phyloP scores from a whole-genome alignment of 176 grass and related monocot species.

The Leersia perrieri region DNA sequence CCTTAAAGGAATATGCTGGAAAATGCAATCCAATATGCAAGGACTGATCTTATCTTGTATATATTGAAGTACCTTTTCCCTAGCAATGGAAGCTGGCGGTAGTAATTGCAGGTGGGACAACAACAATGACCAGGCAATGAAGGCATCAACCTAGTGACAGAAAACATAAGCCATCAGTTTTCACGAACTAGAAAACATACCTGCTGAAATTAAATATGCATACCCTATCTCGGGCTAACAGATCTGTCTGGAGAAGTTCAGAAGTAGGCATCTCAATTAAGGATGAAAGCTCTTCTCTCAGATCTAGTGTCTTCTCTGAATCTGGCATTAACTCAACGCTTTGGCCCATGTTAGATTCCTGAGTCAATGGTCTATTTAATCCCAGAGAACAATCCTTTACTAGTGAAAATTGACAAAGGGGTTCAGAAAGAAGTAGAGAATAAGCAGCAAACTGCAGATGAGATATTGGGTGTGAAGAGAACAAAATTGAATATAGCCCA shows the following conservation, averaged over 20 bases:
- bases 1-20: slow-evolving; percentile 88
- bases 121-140: slow-evolving; percentile 74
- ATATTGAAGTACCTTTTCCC: slow-evolving; percentile 66
- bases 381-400: slow-evolving; percentile 48
- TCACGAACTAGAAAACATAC: slow-evolving; percentile 14
- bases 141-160: slow-evolving; percentile 62
- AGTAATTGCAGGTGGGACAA: slow-evolving; percentile 64
- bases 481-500: slow-evolving; percentile 83
- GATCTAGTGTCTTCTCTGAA: slow-evolving; percentile 49
- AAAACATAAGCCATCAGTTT: slow-evolving; percentile 31
- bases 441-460: slow-evolving; percentile 81
- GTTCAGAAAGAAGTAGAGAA: slow-evolving; percentile 76
- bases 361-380: slow-evolving; percentile 17
- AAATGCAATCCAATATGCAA: slow-evolving; percentile 75
- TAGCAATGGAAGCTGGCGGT: slow-evolving; percentile 51
- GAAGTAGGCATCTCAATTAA: slow-evolving; percentile 66
- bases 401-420: slow-evolving; percentile 59
- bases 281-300: slow-evolving; percentile 73
- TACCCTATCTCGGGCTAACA: slow-evolving; percentile 66
- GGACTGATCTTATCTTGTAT: slow-evolving; percentile 81
- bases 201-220: slow-evolving; percentile 20
- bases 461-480: slow-evolving; percentile 65
- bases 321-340: slow-evolving; percentile 34
- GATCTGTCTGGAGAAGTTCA: slow-evolving; percentile 68
- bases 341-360: slow-evolving; percentile 43